phyloP scores from a whole-genome alignment of 2,329 filamentous ascomycete species.

The Diplodia seriata region DNA sequence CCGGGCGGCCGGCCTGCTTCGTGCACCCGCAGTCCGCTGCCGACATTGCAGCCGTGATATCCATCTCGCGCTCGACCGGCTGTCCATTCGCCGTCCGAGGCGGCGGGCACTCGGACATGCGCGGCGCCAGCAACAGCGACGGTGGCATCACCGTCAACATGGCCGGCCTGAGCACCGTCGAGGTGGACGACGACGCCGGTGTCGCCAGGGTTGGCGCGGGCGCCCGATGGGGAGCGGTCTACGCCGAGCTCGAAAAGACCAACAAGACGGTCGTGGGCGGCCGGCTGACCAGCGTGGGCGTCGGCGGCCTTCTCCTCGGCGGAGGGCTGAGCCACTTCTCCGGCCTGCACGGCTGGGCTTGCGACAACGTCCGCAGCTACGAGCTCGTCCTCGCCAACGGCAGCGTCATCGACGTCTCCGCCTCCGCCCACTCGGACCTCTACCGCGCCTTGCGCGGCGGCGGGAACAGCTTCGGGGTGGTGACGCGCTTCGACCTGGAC shows the following conservation, averaged over 20 bases:
- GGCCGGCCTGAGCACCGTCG: no score
- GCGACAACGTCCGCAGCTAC: conserved; percentile 30
- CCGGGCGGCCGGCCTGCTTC: neutral
- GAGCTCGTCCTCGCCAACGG: conserved; percentile 6
- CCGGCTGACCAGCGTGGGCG: conserved; percentile 34
- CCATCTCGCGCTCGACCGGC: neutral
- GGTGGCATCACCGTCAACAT: conserved; percentile 42
- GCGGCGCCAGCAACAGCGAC: conserved; percentile 38
- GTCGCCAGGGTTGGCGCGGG: no score
- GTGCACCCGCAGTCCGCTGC: neutral
- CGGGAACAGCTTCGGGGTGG: conserved; percentile 24
- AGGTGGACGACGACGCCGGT: no score
- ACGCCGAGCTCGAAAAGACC: conserved; percentile 11
- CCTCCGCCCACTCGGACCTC: conserved; percentile 32
- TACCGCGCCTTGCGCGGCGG: conserved; percentile 13
- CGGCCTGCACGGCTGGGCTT: conserved; percentile 39
- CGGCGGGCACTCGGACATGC: conserved; percentile 43
- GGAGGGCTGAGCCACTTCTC: conserved; percentile 43
- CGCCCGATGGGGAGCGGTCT: neutral
- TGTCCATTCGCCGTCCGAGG: conserved; percentile 40
- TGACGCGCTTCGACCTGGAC: conserved; percentile 15
- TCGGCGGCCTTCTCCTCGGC: conserved; percentile 38
- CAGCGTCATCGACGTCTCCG: neutral
- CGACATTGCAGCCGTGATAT: neutral
- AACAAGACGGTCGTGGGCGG: conserved; percentile 20